Conservation (phyloP, 306 rosid genomes). For the Corylus heterophylla region DNA sequence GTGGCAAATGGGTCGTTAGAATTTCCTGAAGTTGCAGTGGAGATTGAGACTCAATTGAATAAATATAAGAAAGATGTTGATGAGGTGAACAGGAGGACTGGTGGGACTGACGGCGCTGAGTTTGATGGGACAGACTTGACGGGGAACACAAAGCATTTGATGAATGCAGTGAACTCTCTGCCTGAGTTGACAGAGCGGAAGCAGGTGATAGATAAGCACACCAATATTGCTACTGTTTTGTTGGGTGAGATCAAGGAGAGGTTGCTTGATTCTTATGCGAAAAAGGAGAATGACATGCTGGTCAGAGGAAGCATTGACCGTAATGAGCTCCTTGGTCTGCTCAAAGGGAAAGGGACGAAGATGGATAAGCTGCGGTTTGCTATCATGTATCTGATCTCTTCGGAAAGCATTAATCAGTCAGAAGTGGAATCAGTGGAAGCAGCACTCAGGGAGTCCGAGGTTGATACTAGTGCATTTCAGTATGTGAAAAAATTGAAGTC, state of each 20-base stretch:
- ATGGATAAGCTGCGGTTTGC: slow-evolving; percentile 95
- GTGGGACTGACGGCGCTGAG: slow-evolving; percentile 79
- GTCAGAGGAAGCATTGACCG: slow-evolving; percentile 84
- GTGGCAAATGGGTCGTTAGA: slow-evolving; percentile 74
- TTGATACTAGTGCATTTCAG: slow-evolving; percentile 87
- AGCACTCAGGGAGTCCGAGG: slow-evolving; percentile 77
- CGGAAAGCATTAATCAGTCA: slow-evolving; percentile 71
- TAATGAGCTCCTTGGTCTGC: slow-evolving; percentile 65
- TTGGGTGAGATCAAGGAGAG: slow-evolving; percentile 97
- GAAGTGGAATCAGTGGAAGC: slow-evolving; percentile 91
- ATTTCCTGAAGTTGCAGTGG: slow-evolving; percentile 94
- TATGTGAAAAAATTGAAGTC: slow-evolving; percentile 93
- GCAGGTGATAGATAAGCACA: slow-evolving; percentile 96
- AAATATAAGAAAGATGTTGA: slow-evolving; percentile 95
- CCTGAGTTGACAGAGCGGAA: slow-evolving; percentile 93
- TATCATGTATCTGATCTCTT: slow-evolving; percentile 79
- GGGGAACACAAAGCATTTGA: slow-evolving; percentile 94
- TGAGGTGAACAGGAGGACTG: slow-evolving; percentile 92
- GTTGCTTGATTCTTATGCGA: slow-evolving; percentile 87
- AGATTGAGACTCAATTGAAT: slow-evolving; percentile 83
- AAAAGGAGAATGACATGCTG: slow-evolving; percentile 94
- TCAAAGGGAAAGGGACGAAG: slow-evolving; percentile 84
- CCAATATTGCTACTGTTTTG: slow-evolving; percentile 83
- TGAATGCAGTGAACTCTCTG: slow-evolving; percentile 95
- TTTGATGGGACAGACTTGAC: slow-evolving; percentile 90